Evolutionary conservation across 371 early-diverging fungal genomes (phyloP), one percentile per base, ranked within the genome.

Genomic region (Mucor indicus): DNA sequence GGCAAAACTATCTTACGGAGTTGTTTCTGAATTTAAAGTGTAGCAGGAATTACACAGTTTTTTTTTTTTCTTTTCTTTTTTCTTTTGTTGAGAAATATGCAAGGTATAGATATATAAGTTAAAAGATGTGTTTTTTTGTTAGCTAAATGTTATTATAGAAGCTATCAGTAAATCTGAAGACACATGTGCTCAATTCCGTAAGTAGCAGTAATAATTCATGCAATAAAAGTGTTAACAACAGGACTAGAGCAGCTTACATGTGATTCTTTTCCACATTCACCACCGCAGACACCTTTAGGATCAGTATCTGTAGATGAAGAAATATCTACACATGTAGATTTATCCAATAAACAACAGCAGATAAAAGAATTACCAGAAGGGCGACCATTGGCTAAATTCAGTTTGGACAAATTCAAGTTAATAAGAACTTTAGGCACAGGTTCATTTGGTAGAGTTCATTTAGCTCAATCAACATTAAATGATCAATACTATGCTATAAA

Each of bases 401-500:
- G 38, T 21, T 24, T 62, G 17, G 40, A 44, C 10, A 42, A 57
- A 21, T 71, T 71, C 33, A 43, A 33, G 0, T 25, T 71, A 11
- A 38, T 57, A 19, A 50, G 60, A 46, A 89, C 87, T 2, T 55
- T 92, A 42, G 86, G 84, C 12, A 83, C 80, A 3, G 84, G 86
- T 0, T 79, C 81, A 4, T 84, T 83, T 64, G 84, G 84, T 1
- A 57, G 84, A 13, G 87, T 86, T 3, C 80, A 83, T 49, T 62
- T 85, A 33, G 64, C 68, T 3, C 56, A 64, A 47, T 62, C 62
- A 23, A 76, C 66, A 2, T 31, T 38, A n/a, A 62, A 61, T 17
- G 37, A 53, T 8, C 81, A 89, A 27, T 87, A 90, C 62, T 95
- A 95, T 64, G 98, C 98, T n/a, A 88, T 98, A 80, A 98, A 98